Evolutionary conservation across 257 asterid species (phyloP).

Genomic region (Lycium ferocissimum): DNA sequence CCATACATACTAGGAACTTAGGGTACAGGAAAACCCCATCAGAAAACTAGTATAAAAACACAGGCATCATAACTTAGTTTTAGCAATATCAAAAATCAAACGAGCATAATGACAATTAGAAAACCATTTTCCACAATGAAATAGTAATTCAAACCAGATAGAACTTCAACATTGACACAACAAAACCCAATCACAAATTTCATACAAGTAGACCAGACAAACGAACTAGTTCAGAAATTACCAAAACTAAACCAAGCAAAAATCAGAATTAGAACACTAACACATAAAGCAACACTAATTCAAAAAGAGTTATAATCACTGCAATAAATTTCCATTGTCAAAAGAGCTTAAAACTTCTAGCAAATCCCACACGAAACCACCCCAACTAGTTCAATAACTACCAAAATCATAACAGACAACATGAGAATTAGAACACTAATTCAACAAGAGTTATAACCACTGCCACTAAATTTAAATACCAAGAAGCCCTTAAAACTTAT

Average conservation of each 20-base stretch:
- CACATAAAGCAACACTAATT: background rate
- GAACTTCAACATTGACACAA: background rate
- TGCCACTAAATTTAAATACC: background rate
- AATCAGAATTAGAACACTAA: background rate
- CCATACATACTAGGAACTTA: background rate
- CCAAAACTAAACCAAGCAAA: background rate
- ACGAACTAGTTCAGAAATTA: background rate
- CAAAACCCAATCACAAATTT: conserved; percentile 10
- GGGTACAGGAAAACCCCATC: conserved; percentile 21
- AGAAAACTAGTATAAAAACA: conserved; percentile 7
- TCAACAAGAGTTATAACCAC: background rate
- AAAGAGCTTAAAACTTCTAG: background rate
- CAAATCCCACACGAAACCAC: background rate
- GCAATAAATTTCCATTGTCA: background rate
- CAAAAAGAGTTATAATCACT: background rate
- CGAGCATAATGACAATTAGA: background rate
- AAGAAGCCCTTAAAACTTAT: background rate
- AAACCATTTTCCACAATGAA: background rate
- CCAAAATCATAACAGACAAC: background rate
- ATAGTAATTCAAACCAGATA: background rate
- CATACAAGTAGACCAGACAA: background rate
- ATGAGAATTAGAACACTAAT: background rate
- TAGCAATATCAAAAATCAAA: conserved; percentile 4
- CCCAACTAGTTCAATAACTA: background rate
- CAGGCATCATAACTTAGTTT: background rate